Evolutionary conservation across 2,329 filamentous ascomycete genomes (phyloP).

Genomic region (Aspergillus cejpii): DNA sequence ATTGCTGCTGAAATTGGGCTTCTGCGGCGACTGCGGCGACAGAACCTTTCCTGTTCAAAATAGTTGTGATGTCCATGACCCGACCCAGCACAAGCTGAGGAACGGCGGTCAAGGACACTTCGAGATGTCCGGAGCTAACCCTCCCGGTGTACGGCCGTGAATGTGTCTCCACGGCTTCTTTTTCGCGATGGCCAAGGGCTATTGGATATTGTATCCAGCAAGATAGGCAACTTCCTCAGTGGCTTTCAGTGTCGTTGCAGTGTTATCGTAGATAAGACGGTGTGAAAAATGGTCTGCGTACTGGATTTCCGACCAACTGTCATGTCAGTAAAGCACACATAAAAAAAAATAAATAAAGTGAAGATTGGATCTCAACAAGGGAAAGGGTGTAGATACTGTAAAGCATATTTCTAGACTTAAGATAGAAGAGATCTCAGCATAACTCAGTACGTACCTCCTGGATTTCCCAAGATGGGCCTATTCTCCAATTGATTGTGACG

Average conservation of each 20-base stretch:
- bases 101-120: slow-evolving; percentile 29
- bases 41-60: slow-evolving; percentile 47
- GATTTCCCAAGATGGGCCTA: not conserved
- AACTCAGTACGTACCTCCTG: not conserved
- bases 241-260: not conserved
- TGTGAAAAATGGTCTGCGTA: not conserved
- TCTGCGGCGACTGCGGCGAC: slow-evolving; percentile 40
- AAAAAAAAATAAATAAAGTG: not conserved
- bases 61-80: slow-evolving; percentile 49
- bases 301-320: not conserved
- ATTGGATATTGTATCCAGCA: not conserved
- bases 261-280: not conserved
- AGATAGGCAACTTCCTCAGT: not conserved
- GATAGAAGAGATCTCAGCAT: not conserved
- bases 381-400: not conserved
- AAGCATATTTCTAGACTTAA: not conserved
- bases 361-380: not conserved
- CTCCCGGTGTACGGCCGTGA: slow-evolving; percentile 10
- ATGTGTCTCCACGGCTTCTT: slow-evolving; percentile 13
- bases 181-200: not conserved
- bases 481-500: not conserved
- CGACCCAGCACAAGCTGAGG: slow-evolving; percentile 30
- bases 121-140: slow-evolving; percentile 16
- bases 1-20: slow-evolving; percentile 41
- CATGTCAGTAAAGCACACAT: not conserved